phyloP scores from a whole-genome alignment of 768 basidiomycete species.

The Tylopilus vinaceipallidus region DNA sequence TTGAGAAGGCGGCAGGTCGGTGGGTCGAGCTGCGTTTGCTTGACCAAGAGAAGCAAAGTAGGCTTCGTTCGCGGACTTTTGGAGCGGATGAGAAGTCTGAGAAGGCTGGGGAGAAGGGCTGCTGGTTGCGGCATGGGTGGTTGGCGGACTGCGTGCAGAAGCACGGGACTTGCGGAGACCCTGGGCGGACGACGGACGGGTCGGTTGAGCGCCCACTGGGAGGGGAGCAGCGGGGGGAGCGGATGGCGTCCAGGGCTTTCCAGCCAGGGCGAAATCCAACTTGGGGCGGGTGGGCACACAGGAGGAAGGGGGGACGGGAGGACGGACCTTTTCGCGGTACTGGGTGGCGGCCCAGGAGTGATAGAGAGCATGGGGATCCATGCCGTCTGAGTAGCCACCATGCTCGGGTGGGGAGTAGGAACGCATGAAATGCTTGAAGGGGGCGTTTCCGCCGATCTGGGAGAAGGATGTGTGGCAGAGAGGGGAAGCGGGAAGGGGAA shows the following conservation, averaged over 20 bases:
- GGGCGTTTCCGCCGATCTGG: constrained; percentile 85
- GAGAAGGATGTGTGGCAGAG: constrained; percentile 9
- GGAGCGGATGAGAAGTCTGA: constrained; percentile 42
- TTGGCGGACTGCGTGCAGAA: constrained; percentile 51
- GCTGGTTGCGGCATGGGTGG: constrained; percentile 56
- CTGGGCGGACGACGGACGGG: constrained; percentile 70
- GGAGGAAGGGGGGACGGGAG: not conserved
- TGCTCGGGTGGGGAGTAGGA: constrained; percentile 64
- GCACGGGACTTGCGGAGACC: constrained; percentile 87
- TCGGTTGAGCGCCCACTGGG: constrained; percentile 40
- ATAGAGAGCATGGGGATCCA: constrained; percentile 74
- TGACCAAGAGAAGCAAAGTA: constrained; percentile 85
- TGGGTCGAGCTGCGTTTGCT: constrained; percentile 74
- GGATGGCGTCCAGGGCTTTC: constrained; percentile 76
- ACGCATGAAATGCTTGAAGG: constrained; percentile 76
- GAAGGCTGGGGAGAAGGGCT: constrained; percentile 49
- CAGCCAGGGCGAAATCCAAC: constrained; percentile 77
- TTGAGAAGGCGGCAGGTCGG: constrained; percentile 85
- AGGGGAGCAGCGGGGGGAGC: constrained; percentile 53
- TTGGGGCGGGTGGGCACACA: constrained; percentile 36
- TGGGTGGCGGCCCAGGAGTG: constrained; percentile 93
- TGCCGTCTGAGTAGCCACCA: constrained; percentile 64
- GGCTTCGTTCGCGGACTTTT: constrained; percentile 79
- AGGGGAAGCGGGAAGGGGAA: constrained; percentile 4
- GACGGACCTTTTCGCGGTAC: constrained; percentile 87